Evolutionary conservation across 2,329 filamentous ascomycete genomes (phyloP), one percentile per base, ranked within the genome.

Genomic region (Neonectria ditissima): DNA sequence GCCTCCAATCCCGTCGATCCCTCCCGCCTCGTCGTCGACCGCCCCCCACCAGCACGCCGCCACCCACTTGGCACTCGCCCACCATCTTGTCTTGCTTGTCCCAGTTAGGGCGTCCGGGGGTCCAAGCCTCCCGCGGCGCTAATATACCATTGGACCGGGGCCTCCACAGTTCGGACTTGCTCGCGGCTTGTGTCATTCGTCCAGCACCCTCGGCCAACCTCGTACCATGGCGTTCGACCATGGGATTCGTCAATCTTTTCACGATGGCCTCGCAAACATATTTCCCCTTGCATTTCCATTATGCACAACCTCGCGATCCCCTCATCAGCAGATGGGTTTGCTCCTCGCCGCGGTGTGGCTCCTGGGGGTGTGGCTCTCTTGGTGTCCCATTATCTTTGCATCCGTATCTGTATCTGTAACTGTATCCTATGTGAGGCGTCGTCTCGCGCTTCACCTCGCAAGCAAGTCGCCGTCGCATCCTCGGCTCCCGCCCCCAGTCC

Each of bases 61-160:
- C n/a, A 18, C 16, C 37, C 7, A 18, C 16, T 41, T 41, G n/a
- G n/a, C 37, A 28, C 58, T 51, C 20, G 20, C 41, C 55, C 67
- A 63, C 55, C 61, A 60, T 51, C 59, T 52, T 50, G 53, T 55
- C 48, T 51, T 50, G 32, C 34, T 41, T 41, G 3, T 20, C 37
- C 37, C 8, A 65, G 58, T 62, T 60, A 68, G 69, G 54, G 61
- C 59, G 58, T 57, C 61, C 58, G 59, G 67, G 32, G 66, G 57
- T 55, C 65, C 57, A 69, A 73, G 71, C 70, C 69, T 73, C 71
- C 71, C 71, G 71, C 37, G 59, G 62, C 65, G 70, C 71, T 73
- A 73, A 63, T 45, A 48, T 59, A 47, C 59, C 22, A 71, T 70
- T 70, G 71, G 71, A 67, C n/a, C 62, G 39, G 28, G 30, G 10